These are phyloP conservation scores for Sporopachydermia quercuum DNA, from an alignment of 805 yeast genomes.

Conservation along the genomic window DNA sequence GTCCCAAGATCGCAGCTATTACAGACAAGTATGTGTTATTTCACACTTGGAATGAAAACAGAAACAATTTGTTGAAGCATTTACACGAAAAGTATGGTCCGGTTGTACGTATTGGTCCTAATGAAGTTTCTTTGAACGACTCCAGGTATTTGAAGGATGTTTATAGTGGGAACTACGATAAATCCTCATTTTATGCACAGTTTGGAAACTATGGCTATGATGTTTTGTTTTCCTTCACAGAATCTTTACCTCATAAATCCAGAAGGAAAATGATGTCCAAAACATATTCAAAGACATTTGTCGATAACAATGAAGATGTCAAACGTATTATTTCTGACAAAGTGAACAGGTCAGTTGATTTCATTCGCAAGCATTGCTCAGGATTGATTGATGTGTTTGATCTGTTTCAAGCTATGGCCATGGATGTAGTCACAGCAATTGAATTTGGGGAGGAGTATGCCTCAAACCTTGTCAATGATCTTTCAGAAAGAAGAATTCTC, in stretches of 20 bases:
- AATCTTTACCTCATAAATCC: slow-evolving; percentile 27
- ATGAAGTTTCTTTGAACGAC: slow-evolving; percentile 39
- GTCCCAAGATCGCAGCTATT: slow-evolving; percentile 1
- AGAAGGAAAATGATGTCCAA: slow-evolving; percentile 24
- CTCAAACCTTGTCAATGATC: slow-evolving; percentile 26
- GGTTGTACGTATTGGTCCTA: slow-evolving; percentile 38
- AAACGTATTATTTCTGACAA: slow-evolving; percentile 11
- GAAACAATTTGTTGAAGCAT: slow-evolving; percentile 29
- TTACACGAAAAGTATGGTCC: slow-evolving; percentile 38
- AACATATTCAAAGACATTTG: slow-evolving; percentile 21
- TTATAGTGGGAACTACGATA: slow-evolving; percentile 16
- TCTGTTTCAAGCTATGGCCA: slow-evolving; percentile 45
- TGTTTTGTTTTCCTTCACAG: slow-evolving; percentile 39
- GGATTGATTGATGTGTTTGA: slow-evolving; percentile 34
- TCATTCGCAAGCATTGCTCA: slow-evolving; percentile 7
- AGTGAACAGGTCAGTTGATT: not conserved
- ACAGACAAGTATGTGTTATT: not conserved
- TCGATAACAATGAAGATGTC: slow-evolving; percentile 16
- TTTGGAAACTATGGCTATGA: slow-evolving; percentile 36
- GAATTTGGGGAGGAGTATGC: slow-evolving; percentile 35
- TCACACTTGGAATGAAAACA: slow-evolving; percentile 18
- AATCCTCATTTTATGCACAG: slow-evolving; percentile 33
- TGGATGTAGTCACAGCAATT: slow-evolving; percentile 45
- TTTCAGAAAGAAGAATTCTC: slow-evolving; percentile 26
- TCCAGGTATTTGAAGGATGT: slow-evolving; percentile 32